Percentiles rank a stretch among this genome's conserved stretches.
These are phyloP conservation scores for Aspergillus latus DNA, from an alignment of 2,329 filamentous ascomycete genomes.

Conservation along the genomic window DNA sequence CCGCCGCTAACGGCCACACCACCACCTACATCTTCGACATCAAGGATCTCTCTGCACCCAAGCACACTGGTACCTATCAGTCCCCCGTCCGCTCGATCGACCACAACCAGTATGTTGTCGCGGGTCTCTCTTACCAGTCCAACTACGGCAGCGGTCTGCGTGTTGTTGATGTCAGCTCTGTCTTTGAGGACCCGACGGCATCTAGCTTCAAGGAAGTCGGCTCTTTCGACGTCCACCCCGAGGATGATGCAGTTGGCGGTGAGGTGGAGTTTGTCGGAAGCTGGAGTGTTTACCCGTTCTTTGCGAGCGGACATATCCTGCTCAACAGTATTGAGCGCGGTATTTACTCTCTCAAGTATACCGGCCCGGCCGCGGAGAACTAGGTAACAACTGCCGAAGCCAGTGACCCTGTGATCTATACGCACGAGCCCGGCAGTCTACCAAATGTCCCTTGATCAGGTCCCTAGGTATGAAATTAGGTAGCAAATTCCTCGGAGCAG, in stretches of 20 bases:
- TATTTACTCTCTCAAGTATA: slow-evolving; percentile 23
- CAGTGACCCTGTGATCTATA: not conserved
- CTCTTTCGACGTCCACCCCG: slow-evolving; percentile 21
- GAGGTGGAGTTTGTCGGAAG: slow-evolving; percentile 19
- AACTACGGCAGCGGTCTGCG: slow-evolving; percentile 24
- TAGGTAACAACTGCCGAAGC: not conserved
- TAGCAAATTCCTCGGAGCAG: not conserved
- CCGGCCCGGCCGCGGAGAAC: slow-evolving; percentile 2
- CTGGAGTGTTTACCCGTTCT: slow-evolving; percentile 24
- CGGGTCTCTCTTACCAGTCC: slow-evolving; percentile 19
- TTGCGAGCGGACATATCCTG: slow-evolving; percentile 17
- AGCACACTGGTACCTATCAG: slow-evolving; percentile 21
- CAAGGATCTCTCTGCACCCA: slow-evolving; percentile 14
- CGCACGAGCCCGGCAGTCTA: not conserved
- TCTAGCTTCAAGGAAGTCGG: slow-evolving; percentile 19
- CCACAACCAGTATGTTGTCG: slow-evolving; percentile 24
- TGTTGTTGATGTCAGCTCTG: slow-evolving; percentile 20
- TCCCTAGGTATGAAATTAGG: too few species aligned
- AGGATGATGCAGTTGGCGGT: slow-evolving; percentile 17
- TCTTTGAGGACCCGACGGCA: slow-evolving; percentile 17
- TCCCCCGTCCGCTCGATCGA: slow-evolving; percentile 22
- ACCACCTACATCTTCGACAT: slow-evolving; percentile 25
- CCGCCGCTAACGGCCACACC: slow-evolving; percentile 22
- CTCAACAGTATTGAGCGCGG: slow-evolving; percentile 23
- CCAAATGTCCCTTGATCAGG: not conserved